Percentiles rank a stretch among this genome's conserved stretches.
Conservation (phyloP, 106 monocot genomes). For the Dendrobium officinale region DNA sequence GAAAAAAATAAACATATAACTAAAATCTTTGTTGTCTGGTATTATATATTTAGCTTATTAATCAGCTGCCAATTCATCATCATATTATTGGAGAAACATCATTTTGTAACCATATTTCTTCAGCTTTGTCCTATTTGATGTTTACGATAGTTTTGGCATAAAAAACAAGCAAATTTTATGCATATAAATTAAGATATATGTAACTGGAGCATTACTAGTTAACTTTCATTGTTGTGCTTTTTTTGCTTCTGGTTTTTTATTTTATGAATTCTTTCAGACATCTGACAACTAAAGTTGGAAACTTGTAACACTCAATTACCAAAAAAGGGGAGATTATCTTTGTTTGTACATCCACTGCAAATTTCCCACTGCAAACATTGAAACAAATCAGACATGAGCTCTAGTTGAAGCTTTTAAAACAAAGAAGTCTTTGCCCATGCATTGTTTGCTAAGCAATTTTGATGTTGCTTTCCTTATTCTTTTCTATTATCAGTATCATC, state of each 20-base stretch:
- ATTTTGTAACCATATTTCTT: neutral
- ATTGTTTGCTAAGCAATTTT: neutral
- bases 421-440: neutral
- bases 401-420: neutral
- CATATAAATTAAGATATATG: neutral
- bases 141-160: neutral
- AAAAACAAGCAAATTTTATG: neutral
- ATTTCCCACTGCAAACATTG: neutral
- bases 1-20: neutral
- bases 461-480: neutral
- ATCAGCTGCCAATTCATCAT: neutral
- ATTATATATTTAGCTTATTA: neutral
- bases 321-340: too few species aligned
- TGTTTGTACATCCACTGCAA: neutral
- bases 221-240: too few species aligned
- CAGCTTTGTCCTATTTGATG: neutral
- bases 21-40: neutral
- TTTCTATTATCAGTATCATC: neutral
- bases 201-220: neutral
- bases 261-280: too few species aligned
- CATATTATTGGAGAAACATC: neutral
- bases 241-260: too few species aligned
- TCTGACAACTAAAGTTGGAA: too few species aligned
- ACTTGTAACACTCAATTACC: too few species aligned
- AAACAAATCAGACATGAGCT: neutral